Base-by-base conservation (phyloP, 305 asterid genomes). In the Plantago coronopus region DNA sequence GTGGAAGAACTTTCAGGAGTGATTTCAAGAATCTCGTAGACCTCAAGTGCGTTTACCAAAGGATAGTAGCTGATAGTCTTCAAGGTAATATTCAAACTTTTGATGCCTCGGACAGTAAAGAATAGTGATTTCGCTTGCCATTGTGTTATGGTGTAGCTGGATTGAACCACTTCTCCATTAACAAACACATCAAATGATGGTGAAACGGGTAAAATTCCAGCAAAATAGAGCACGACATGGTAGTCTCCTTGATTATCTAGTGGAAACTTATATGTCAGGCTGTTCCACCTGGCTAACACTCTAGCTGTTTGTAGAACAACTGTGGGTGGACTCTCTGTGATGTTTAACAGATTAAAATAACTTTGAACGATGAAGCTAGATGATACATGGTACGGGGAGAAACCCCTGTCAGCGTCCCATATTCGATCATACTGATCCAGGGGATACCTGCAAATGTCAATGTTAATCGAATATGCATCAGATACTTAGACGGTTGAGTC, bases 341-440 rank as follows among this genome's bases (percentile, higher is more conserved):
- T 73, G 76, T 51, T 74, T 1, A 93, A 71, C 62, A 80, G 45
- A 66, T 74, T 76, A 27, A 91, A 84, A 69, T 61, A 75, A 29
- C 78, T 80, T 43, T 81, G 81, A 47, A 81, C 59, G 65, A 83
- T 84, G 25, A 91, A 84, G 31, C 93, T 81, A 57, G 90, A 69
- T 3, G 98, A 91, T 4, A 86, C 86, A 27, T 91, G 98, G 69
- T 66, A 80, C 19, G 98, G 98, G 3, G 90, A 83, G 80, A 69
- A 91, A 74, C 88, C 95, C 69, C 80, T 79, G 40, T 91, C 98
- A 1, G 90, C 87, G 48, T 84, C 96, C 98, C 98, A 91, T 58
- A 91, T 80, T 70, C 98, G 78, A 61, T 91, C 98, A 49, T 81
- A 91, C 61, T 72, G 82, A 62, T 91, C 98, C 62, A 88, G 48